A percentile compares a stretch with the other conserved stretches of the same genome.
phyloP scores from a whole-genome alignment of 495 filamentous ascomycete species.

The Neurospora sp. region DNA sequence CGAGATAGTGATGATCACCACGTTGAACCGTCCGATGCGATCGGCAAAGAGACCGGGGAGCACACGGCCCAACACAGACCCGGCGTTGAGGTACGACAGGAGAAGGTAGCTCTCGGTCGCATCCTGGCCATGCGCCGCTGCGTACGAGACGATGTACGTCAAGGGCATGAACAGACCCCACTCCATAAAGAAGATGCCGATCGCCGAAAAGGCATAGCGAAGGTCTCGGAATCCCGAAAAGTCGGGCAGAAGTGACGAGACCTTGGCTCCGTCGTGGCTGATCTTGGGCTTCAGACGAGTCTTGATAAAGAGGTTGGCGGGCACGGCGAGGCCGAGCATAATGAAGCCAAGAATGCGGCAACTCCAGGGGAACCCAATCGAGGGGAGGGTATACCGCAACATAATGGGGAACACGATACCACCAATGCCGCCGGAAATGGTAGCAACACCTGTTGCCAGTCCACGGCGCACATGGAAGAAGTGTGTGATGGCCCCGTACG shows the following conservation, averaged over 20 bases:
- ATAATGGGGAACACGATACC: slow-evolving; percentile 53
- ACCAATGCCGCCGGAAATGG: slow-evolving; percentile 49
- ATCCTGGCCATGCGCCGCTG: slow-evolving; percentile 36
- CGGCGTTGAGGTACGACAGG: slow-evolving; percentile 48
- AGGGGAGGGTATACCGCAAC: slow-evolving; percentile 37
- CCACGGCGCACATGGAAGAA: slow-evolving; percentile 54
- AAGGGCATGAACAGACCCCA: slow-evolving; percentile 38
- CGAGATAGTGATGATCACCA: slow-evolving; percentile 43
- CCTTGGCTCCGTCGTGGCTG: slow-evolving; percentile 14
- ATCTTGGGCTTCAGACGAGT: slow-evolving; percentile 37
- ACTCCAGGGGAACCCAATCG: slow-evolving; percentile 47
- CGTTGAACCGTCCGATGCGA: slow-evolving; percentile 42
- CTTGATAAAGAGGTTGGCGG: slow-evolving; percentile 45
- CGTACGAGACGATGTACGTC: slow-evolving; percentile 44
- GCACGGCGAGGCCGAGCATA: slow-evolving; percentile 40
- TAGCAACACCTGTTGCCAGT: slow-evolving; percentile 55
- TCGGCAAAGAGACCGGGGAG: slow-evolving; percentile 62
- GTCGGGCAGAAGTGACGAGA: slow-evolving; percentile 35
- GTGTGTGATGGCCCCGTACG: slow-evolving; percentile 52
- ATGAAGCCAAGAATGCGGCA: slow-evolving; percentile 51
- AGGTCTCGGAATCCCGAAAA: slow-evolving; percentile 44
- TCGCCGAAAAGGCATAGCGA: slow-evolving; percentile 43
- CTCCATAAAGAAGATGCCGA: slow-evolving; percentile 48
- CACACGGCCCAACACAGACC: slow-evolving; percentile 56
- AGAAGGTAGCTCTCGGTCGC: slow-evolving; percentile 52